Evolutionary conservation across 176 grass and related monocot species (phyloP).

Genomic region (Rhynchospora tenuis): DNA sequence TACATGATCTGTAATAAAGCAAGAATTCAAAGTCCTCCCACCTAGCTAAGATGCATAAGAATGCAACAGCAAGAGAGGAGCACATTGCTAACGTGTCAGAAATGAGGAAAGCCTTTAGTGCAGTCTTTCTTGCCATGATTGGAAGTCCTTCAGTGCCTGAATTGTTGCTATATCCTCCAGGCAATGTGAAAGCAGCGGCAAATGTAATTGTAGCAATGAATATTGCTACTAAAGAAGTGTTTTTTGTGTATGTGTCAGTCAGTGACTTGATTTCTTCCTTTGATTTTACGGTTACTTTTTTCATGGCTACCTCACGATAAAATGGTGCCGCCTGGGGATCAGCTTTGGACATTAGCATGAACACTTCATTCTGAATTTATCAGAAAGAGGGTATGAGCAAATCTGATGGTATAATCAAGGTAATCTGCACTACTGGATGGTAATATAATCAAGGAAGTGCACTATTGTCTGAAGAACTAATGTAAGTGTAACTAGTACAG

Average conservation of each 20-base stretch:
- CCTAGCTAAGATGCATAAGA: constrained; percentile 26
- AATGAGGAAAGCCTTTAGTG: constrained; percentile 19
- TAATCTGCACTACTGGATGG: neutral
- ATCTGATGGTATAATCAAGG: neutral
- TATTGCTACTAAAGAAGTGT: constrained; percentile 29
- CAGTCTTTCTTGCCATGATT: constrained; percentile 7
- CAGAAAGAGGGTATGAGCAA: neutral
- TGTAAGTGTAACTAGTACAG: no score
- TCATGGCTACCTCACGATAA: neutral
- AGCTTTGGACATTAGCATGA: constrained; percentile 21
- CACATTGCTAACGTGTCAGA: constrained; percentile 17
- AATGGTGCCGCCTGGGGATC: neutral
- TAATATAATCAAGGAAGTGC: neutral
- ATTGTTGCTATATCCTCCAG: neutral
- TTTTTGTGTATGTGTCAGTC: constrained; percentile 20
- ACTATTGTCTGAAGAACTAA: neutral
- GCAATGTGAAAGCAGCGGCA: constrained; percentile 12
- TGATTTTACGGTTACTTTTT: neutral
- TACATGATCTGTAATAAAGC: constrained; percentile 21
- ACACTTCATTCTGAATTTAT: constrained; percentile 13
- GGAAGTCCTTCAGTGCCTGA: neutral
- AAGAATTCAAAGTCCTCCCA: constrained; percentile 27
- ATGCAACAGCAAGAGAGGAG: constrained; percentile 21
- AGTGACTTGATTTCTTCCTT: constrained; percentile 20
- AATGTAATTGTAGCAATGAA: constrained; percentile 21